These are phyloP conservation scores for Endoconidiophora laricicola DNA, from an alignment of 2,329 filamentous ascomycete species.

Conservation along the genomic window DNA sequence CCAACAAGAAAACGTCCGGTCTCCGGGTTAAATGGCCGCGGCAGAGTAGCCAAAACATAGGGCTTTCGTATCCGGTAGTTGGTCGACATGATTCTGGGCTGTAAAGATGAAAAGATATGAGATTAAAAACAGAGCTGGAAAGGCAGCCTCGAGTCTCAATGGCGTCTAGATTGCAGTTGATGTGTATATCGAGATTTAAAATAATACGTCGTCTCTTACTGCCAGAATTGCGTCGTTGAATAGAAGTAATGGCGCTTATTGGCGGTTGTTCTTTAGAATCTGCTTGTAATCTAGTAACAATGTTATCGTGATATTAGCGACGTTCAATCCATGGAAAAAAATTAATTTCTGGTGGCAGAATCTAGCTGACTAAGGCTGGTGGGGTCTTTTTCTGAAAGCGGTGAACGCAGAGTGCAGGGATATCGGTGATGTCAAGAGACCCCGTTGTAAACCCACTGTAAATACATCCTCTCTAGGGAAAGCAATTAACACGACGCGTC, in stretches of 20 bases:
- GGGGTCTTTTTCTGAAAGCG: background rate
- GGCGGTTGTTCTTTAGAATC: too few species aligned
- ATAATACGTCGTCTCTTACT: too few species aligned
- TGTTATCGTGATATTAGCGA: too few species aligned
- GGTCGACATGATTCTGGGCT: slow-evolving; percentile 30
- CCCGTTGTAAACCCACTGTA: too few species aligned
- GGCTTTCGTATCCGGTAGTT: slow-evolving; percentile 47
- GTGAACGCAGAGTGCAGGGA: background rate
- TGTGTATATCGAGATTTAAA: too few species aligned
- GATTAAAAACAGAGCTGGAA: background rate
- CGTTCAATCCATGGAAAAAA: slow-evolving; percentile 1
- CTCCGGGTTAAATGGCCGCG: slow-evolving; percentile 36
- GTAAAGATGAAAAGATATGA: background rate
- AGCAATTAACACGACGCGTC: slow-evolving; percentile 9
- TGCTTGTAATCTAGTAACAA: too few species aligned
- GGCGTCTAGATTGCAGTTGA: background rate
- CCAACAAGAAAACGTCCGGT: slow-evolving; percentile 35
- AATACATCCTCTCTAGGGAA: background rate
- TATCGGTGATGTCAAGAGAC: too few species aligned
- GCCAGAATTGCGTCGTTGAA: too few species aligned
- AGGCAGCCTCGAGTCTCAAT: background rate
- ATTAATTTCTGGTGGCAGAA: slow-evolving; percentile 11
- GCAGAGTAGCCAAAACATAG: slow-evolving; percentile 44
- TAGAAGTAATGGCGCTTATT: too few species aligned
- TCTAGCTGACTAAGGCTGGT: slow-evolving; percentile 10